Conservation (phyloP, 208 protist species). For the Acanthamoeba polyphaga region DNA sequence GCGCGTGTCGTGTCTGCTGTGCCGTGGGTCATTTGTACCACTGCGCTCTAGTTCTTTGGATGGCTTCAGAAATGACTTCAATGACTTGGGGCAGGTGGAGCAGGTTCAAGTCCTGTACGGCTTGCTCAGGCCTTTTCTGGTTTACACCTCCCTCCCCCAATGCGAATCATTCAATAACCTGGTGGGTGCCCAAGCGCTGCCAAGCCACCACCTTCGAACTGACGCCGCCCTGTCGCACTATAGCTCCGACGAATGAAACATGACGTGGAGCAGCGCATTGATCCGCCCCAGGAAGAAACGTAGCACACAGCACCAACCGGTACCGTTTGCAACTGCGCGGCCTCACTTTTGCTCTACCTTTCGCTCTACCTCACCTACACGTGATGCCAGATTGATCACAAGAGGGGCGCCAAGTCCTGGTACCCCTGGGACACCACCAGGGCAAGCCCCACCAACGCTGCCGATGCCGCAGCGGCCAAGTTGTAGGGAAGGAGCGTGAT, state of each 20-base stretch:
- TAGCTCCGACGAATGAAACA: conserved; percentile 96
- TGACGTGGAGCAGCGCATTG: conserved; percentile 97
- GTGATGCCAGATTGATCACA: conserved; percentile 87
- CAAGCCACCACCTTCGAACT: not conserved
- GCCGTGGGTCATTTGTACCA: not conserved
- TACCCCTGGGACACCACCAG: too few relatives aligned
- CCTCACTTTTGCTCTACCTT: not conserved
- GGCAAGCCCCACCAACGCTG: too few relatives aligned
- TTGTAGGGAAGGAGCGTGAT: too few relatives aligned
- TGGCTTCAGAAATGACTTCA: conserved; percentile 87
- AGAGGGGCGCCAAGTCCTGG: not conserved
- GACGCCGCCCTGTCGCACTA: not conserved
- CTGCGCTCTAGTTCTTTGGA: conserved; percentile 32
- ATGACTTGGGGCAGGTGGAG: conserved; percentile 83
- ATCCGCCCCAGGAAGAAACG: conserved; percentile 94
- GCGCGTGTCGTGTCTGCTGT: not conserved
- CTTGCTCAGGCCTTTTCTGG: conserved; percentile 93
- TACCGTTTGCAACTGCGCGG: conserved; percentile 84
- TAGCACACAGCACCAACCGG: too few relatives aligned
- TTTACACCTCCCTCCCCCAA: not conserved
- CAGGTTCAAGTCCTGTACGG: conserved; percentile 89
- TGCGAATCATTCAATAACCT: too few relatives aligned
- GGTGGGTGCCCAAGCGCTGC: too few relatives aligned
- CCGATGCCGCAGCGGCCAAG: too few relatives aligned
- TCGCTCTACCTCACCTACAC: too few relatives aligned